Percentiles rank a stretch among this genome's conserved stretches.
Evolutionary conservation across 371 early-diverging fungal species (phyloP).

Genomic region (Zopfochytrium polystomum): DNA sequence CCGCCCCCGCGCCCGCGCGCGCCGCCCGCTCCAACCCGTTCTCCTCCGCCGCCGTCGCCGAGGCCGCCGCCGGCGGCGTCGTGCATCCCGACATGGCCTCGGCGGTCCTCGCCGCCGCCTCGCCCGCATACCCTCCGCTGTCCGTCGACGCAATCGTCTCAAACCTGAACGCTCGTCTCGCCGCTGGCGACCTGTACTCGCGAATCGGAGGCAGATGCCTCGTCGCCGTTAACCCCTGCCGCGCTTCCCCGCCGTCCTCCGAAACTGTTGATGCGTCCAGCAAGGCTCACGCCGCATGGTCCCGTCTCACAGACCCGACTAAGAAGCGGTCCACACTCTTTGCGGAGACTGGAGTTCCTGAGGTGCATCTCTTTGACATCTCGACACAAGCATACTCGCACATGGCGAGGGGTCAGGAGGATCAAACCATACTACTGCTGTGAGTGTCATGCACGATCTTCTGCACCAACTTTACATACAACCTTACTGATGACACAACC

Average conservation of each 20-base stretch:
- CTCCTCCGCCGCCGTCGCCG: slow-evolving; percentile 24
- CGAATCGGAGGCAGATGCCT: slow-evolving; percentile 60
- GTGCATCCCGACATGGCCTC: slow-evolving; percentile 15
- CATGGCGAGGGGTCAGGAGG: slow-evolving; percentile 55
- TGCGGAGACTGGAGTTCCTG: slow-evolving; percentile 33
- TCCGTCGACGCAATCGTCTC: slow-evolving; percentile 47
- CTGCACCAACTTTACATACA: too few species aligned
- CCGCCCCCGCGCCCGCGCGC: too few species aligned
- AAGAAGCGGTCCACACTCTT: slow-evolving; percentile 58
- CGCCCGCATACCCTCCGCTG: slow-evolving; percentile 4
- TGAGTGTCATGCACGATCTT: too few species aligned
- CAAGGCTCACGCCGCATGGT: slow-evolving; percentile 60
- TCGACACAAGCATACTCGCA: slow-evolving; percentile 76
- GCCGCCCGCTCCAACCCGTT: slow-evolving; percentile 36
- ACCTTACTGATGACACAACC: neutral
- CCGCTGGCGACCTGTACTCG: slow-evolving; percentile 61
- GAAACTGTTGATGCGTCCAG: slow-evolving; percentile 57
- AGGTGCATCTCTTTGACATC: slow-evolving; percentile 83
- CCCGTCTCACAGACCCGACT: slow-evolving; percentile 9
- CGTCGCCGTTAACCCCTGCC: slow-evolving; percentile 52
- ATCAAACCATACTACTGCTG: slow-evolving; percentile 59
- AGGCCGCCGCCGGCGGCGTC: slow-evolving; percentile 16
- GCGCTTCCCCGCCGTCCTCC: slow-evolving; percentile 8
- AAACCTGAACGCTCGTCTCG: slow-evolving; percentile 56
- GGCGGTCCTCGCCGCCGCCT: slow-evolving; percentile 10